These are phyloP conservation scores for Gymnopus androsaceus DNA, from an alignment of 1,284 basidiomycete genomes.

Conservation along the genomic window DNA sequence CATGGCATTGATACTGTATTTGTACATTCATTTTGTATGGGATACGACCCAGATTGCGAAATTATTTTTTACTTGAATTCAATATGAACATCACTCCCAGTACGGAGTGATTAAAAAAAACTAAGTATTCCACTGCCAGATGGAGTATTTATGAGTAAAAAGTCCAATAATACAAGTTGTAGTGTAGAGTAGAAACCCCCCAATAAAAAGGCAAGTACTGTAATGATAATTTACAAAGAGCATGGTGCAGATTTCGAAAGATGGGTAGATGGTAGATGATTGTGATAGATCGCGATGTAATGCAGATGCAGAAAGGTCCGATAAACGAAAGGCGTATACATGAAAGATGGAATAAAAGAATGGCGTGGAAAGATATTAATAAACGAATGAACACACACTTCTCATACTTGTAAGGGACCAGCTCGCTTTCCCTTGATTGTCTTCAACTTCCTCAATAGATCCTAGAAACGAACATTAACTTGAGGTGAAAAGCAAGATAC, in stretches of 20 bases:
- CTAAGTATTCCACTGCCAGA: too few species aligned
- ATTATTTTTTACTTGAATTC: too few species aligned
- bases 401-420: constrained; percentile 31
- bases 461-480: constrained; percentile 40
- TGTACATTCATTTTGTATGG: too few species aligned
- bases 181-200: background rate
- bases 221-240: background rate
- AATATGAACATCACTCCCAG: too few species aligned
- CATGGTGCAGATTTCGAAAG: background rate
- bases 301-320: too few species aligned
- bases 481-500: constrained; percentile 11
- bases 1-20: too few species aligned
- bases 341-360: too few species aligned
- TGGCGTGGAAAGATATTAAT: background rate
- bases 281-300: too few species aligned
- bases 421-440: constrained; percentile 57
- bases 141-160: too few species aligned
- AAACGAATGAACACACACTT: background rate
- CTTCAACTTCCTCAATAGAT: constrained; percentile 60
- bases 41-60: too few species aligned
- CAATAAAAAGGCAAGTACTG: background rate
- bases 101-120: too few species aligned
- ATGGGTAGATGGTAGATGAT: background rate
- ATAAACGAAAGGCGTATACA: too few species aligned
- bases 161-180: background rate